Percentiles rank a stretch among this genome's conserved stretches.
Conservation (phyloP, 371 early-diverging fungal genomes). For the Haplosporangium sp. region DNA sequence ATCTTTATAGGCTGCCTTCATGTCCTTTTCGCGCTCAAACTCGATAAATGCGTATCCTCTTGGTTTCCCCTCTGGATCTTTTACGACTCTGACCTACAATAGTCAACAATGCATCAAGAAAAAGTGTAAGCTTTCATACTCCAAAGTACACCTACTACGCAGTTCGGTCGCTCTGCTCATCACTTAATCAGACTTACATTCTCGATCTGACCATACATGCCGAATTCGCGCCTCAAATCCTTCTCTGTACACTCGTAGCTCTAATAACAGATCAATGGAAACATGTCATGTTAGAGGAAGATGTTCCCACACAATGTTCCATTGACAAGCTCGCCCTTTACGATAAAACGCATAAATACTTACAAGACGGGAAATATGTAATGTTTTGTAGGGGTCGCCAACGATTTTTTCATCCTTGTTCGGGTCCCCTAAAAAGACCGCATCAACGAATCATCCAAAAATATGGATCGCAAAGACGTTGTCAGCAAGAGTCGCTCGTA, state of each 20-base stretch:
- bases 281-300: background rate
- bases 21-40: constrained; percentile 91
- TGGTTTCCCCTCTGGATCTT: constrained; percentile 72
- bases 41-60: constrained; percentile 97
- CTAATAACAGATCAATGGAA: constrained; percentile 24
- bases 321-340: no score
- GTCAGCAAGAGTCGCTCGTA: no score
- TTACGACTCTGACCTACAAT: constrained; percentile 79
- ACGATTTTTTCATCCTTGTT: constrained; percentile 73
- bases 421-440: constrained; percentile 70
- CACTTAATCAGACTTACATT: constrained; percentile 62
- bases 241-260: constrained; percentile 86
- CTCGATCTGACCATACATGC: constrained; percentile 85
- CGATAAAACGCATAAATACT: background rate
- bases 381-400: constrained; percentile 93
- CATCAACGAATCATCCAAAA: background rate
- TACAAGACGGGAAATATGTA: constrained; percentile 89
- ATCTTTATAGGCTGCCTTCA: constrained; percentile 91
- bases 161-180: no score
- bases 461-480: background rate
- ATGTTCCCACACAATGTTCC: background rate
- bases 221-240: constrained; percentile 83
- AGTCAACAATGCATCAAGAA: background rate
- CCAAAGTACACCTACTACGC: background rate
- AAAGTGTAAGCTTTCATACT: background rate